phyloP scores from a whole-genome alignment of 306 rosid species.

The Vigna angularis region DNA sequence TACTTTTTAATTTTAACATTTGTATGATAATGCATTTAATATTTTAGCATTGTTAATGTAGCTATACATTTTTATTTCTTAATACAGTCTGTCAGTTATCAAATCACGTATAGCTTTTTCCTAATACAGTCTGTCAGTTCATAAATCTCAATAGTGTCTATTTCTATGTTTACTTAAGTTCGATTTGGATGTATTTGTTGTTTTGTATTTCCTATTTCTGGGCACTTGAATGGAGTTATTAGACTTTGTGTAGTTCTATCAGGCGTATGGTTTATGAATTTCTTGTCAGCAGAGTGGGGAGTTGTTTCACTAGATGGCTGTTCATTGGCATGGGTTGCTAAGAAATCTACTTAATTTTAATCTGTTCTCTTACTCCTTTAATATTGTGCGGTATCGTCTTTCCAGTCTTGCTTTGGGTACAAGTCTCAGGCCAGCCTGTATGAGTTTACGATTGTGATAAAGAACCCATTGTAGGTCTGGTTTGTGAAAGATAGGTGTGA shows the following conservation, averaged over 20 bases:
- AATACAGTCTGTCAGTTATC: too few relatives aligned
- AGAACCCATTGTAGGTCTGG: not conserved
- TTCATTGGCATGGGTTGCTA: constrained; percentile 6
- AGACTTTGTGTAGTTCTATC: not conserved
- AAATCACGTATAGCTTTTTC: not conserved
- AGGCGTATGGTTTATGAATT: not conserved
- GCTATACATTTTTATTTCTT: too few relatives aligned
- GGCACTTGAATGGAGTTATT: not conserved
- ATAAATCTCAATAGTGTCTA: not conserved
- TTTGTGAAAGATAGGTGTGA: not conserved
- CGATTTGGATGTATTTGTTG: not conserved
- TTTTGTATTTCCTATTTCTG: constrained; percentile 15
- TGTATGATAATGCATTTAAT: too few relatives aligned
- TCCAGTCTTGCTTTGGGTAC: not conserved
- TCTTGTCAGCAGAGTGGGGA: not conserved
- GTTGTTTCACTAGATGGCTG: not conserved
- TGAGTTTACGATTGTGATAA: constrained; percentile 12
- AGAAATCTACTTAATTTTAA: not conserved
- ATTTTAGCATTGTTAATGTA: too few relatives aligned
- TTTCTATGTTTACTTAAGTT: not conserved
- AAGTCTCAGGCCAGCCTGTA: not conserved
- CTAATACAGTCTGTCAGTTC: not conserved
- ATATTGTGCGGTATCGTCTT: not conserved
- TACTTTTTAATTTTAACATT: too few relatives aligned
- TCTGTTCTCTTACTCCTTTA: not conserved